A percentile compares a stretch with the other conserved stretches of the same genome.
Evolutionary conservation across 2,329 filamentous ascomycete genomes (phyloP).

Genomic region (Aspergillus phoenicis): DNA sequence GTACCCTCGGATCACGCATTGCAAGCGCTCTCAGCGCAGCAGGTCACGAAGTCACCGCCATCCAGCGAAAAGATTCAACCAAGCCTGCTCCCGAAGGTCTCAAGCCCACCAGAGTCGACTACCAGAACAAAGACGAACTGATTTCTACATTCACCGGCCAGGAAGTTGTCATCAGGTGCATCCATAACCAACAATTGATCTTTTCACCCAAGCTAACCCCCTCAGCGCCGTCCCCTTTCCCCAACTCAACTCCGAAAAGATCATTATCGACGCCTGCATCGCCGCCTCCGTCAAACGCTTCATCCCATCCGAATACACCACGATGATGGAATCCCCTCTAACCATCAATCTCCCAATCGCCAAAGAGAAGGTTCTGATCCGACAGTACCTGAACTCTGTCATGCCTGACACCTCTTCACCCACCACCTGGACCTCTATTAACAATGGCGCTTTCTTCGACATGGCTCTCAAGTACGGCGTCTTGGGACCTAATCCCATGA

Average conservation of each 20-base stretch:
- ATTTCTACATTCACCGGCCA: neutral
- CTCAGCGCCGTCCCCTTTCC: neutral
- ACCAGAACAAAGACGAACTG: neutral
- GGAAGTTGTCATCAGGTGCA: neutral
- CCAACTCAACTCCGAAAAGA: constrained; percentile 2
- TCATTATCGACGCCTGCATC: constrained; percentile 39
- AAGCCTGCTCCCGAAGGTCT: neutral
- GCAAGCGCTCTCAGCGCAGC: neutral
- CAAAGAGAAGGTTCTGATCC: constrained; percentile 23
- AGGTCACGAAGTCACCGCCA: neutral
- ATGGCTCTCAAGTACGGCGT: neutral
- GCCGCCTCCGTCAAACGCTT: constrained; percentile 48
- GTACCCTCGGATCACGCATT: neutral
- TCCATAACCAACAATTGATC: too few species aligned
- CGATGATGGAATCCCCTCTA: constrained; percentile 12
- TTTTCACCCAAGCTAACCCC: too few species aligned
- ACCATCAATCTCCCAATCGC: constrained; percentile 4
- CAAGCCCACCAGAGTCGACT: neutral
- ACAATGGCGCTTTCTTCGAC: constrained; percentile 17
- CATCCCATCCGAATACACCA: constrained; percentile 46
- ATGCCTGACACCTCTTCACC: neutral
- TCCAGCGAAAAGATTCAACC: neutral
- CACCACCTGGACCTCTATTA: constrained; percentile 10
- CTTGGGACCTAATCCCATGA: neutral
- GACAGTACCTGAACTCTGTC: neutral